Evolutionary conservation across 345 rosid genomes (phyloP).

Genomic region (Moricandia arvensis): DNA sequence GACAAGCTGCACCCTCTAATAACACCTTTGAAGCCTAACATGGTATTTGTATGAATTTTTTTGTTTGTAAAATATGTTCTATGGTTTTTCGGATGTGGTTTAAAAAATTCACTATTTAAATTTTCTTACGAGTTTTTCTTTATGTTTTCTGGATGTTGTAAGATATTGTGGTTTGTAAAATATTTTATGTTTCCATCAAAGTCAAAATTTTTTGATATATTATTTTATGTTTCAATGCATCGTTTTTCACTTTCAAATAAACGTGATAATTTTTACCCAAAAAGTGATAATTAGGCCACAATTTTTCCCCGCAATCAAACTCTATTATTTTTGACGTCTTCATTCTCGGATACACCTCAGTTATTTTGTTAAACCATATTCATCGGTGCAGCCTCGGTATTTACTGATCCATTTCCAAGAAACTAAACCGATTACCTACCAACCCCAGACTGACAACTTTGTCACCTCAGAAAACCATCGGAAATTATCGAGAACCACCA

Average conservation of each 20-base stretch:
- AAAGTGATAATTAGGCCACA: no score
- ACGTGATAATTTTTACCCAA: neutral
- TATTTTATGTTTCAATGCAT: neutral
- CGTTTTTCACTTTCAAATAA: neutral
- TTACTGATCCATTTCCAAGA: neutral
- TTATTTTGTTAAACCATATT: neutral
- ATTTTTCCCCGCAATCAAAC: no score
- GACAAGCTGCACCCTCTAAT: neutral
- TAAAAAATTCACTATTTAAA: no score
- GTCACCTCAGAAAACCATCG: neutral
- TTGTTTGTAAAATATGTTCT: neutral
- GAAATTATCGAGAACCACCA: neutral
- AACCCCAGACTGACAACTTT: no score
- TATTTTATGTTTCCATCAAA: neutral
- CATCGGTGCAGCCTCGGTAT: neutral
- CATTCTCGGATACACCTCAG: neutral
- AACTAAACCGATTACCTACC: neutral
- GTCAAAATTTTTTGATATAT: neutral
- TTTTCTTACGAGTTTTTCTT: no score
- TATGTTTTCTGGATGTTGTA: neutral
- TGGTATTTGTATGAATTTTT: neutral
- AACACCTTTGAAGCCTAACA: neutral
- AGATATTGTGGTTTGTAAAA: neutral
- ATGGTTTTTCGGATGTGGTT: neutral
- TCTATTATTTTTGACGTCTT: neutral